Evolutionary conservation across 768 basidiomycete genomes (phyloP), one percentile per base, ranked within the genome.

Genomic region (Lentinula edodes): DNA sequence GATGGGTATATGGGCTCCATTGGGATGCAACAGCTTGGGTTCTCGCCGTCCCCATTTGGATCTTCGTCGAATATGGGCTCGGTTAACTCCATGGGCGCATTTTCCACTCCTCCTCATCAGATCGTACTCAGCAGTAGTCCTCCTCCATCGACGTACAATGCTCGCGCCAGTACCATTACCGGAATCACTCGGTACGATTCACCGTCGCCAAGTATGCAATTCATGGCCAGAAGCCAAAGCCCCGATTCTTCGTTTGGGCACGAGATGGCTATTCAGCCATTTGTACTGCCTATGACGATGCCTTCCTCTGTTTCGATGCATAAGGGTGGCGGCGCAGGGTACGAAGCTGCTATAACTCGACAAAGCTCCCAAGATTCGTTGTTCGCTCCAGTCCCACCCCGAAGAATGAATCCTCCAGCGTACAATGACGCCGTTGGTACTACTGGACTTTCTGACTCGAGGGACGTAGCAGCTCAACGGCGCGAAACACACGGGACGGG

Each of bases 391-490:
- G 12, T 16, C 3, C 45, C 34, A 45, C 45, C 39, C 23, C 16
- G 55, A 20, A 56, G 58, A 36, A 20, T 59, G 38, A 59, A 59
- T 46, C 58, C 58, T 20, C 58, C 58, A n/a, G 32, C 58, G 15
- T 59, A 59, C 32, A 20, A 41, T 13, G 55, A 56, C 13, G 53
- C 38, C 2, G 45, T 39, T 13, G 34, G 13, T 34, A 53, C 38
- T 39, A 13, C 38, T 39, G 41, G n/a, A 46, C 35, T 48, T 9
- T 12, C 46, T 15, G 58, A 46, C 13, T 59, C 58, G 35, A 28
- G 18, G 34, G 43, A 59, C 15, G 58, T 59, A 9, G 58, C 58
- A 13, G 28, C 58, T 28, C 43, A 59, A 28, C 43, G 58, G 16
- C 41, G 58, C 12, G 58, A 59, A 41, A 35, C 43, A 5, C 32